A percentile compares a stretch with the other conserved stretches of the same genome.
phyloP scores from a whole-genome alignment of 208 protist species.

The Crithidia bombi region DNA sequence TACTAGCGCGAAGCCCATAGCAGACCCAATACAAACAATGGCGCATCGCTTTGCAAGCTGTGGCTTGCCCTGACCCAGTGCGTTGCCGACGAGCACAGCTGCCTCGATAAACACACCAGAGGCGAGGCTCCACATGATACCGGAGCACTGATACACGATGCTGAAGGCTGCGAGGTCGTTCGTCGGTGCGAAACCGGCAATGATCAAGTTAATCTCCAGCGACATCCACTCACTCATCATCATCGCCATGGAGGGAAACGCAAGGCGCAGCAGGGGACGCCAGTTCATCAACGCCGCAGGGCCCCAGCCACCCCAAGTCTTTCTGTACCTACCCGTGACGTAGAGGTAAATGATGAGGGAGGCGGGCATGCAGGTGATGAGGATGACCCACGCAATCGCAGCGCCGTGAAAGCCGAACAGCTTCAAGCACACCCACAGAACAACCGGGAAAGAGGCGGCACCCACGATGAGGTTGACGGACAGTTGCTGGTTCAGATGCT shows the following conservation, averaged over 20 bases:
- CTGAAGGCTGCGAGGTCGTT: conserved; percentile 73
- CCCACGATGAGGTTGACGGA: conserved; percentile 61
- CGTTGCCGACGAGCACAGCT: conserved; percentile 77
- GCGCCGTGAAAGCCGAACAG: conserved; percentile 61
- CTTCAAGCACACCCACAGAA: conserved; percentile 55
- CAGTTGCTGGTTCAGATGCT: conserved; percentile 70
- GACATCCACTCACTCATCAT: conserved; percentile 84
- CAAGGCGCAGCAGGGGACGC: conserved; percentile 60
- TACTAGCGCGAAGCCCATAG: conserved; percentile 33
- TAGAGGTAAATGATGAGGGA: conserved; percentile 65
- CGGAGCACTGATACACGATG: conserved; percentile 67
- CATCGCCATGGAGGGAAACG: conserved; percentile 78
- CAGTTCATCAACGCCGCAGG: conserved; percentile 62
- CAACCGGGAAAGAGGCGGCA: conserved; percentile 56
- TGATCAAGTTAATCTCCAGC: conserved; percentile 77
- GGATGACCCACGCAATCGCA: conserved; percentile 64
- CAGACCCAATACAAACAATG: conserved; percentile 40
- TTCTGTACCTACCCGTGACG: conserved; percentile 63
- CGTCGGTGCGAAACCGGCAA: conserved; percentile 60
- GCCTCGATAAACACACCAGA: conserved; percentile 78
- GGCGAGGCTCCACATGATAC: conserved; percentile 59
- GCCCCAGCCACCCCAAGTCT: conserved; percentile 77
- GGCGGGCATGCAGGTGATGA: conserved; percentile 59
- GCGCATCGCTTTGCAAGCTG: conserved; percentile 61
- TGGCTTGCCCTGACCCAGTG: conserved; percentile 59